Base-by-base conservation (phyloP, 371 early-diverging fungal genomes). In the Mycotypha africana region DNA sequence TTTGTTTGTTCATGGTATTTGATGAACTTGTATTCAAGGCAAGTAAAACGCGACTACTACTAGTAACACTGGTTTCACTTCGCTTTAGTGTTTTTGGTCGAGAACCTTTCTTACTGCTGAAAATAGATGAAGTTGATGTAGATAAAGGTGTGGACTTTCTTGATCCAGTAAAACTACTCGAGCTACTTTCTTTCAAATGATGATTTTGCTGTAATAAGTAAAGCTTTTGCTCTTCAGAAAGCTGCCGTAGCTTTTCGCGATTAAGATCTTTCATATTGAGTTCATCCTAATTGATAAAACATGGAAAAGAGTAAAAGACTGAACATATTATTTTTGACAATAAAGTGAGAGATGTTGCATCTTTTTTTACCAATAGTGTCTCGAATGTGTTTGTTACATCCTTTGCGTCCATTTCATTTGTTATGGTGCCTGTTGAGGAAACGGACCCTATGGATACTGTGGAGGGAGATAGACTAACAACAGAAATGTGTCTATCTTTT, bases 181-280 rank as follows among this genome's bases (percentile, higher is more conserved):
- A 42, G 11, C 40, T 37, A 17, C 38, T 53, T 28, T 66, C 60
- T 31, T 74, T 77, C 3, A 70, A 44, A 19, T 70, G 69, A 20
- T 72, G 64, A 25, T 76, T 78, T 46, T 77, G 79, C 28, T 73
- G 58, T 31, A 81, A 61, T 5, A 81, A 47, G 12, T 71, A 70
- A 2, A 68, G 41, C 34, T 78, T 76, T 32, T 70, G 69, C 21
- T 73, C 72, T 5, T 58, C 52, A 2, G 79, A 65, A 12, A 81
- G 47, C 39, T 73, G 62, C 39, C 75, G 69, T 49, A 78, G 56
- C 20, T 67, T 74, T 19, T 72, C 74, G 38, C 76, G 57, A 10
- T 73, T 58, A 9, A 32, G 56, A 26, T 70, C 76, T 45, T 76
- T 78, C 68, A 79, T 81, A 45, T 81, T 67, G n/a, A 81, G 60